Evolutionary conservation across 2,329 filamentous ascomycete species (phyloP).

Genomic region (Thielaviopsis cerberus): DNA sequence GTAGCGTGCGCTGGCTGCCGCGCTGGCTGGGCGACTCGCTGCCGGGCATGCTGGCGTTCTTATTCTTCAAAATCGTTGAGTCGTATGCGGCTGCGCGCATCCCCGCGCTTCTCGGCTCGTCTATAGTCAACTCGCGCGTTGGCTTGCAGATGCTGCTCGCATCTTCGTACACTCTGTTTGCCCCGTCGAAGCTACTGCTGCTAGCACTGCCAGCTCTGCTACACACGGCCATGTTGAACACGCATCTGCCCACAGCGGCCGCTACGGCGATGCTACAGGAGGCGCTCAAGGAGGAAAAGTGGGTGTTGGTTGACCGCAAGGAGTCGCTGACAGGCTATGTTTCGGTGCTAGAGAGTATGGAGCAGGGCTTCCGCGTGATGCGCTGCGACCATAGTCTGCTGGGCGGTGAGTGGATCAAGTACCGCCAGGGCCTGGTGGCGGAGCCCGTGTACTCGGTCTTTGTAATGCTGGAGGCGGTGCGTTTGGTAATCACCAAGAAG

Average conservation of each 20-base stretch:
- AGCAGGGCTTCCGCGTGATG: constrained; percentile 59
- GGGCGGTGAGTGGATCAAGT: constrained; percentile 70
- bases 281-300: constrained; percentile 46
- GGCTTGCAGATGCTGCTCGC: constrained; percentile 53
- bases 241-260: constrained; percentile 46
- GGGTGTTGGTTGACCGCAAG: constrained; percentile 57
- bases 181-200: constrained; percentile 28
- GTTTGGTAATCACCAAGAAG: constrained; percentile 48
- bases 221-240: constrained; percentile 53
- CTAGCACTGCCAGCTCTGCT: constrained; percentile 53
- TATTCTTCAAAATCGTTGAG: constrained; percentile 39
- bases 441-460: constrained; percentile 96
- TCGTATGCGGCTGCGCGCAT: constrained; percentile 23
- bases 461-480: constrained; percentile 79
- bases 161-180: constrained; percentile 41
- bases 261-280: constrained; percentile 46
- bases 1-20: constrained; percentile 32
- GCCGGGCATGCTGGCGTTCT: constrained; percentile 48
- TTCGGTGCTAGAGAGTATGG: constrained; percentile 62
- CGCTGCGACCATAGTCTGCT: constrained; percentile 87
- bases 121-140: constrained; percentile 48
- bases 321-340: constrained; percentile 87
- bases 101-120: constrained; percentile 36
- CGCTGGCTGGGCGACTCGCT: constrained; percentile 40
- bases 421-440: constrained; percentile 35